Evolutionary conservation across 208 protist genomes (phyloP).

Genomic region (Eutreptiella sp.): DNA sequence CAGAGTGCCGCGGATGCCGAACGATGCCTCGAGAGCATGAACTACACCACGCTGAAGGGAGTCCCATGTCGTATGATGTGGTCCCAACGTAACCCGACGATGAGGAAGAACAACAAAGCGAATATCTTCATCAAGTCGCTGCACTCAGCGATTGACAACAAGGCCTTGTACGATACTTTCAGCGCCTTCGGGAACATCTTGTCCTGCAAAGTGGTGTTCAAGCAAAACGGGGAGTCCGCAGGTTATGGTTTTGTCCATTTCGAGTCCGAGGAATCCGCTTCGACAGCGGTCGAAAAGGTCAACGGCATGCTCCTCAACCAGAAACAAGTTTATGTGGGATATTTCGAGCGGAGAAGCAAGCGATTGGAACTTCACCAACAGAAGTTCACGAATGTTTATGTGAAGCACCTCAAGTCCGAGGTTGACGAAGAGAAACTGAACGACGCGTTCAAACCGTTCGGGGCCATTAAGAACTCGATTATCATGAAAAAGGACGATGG

Average conservation of each 20-base stretch:
- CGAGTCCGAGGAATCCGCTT: constrained; percentile 88
- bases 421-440: constrained; percentile 80
- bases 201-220: constrained; percentile 92
- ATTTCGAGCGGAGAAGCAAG: constrained; percentile 90
- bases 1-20: constrained; percentile 89
- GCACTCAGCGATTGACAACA: constrained; percentile 89
- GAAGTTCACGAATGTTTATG: constrained; percentile 97
- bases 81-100: constrained; percentile 94
- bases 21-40: constrained; percentile 94
- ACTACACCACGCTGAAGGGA: constrained; percentile 87
- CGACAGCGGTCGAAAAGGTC: constrained; percentile 89
- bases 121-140: constrained; percentile 99
- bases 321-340: constrained; percentile 77
- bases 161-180: constrained; percentile 94
- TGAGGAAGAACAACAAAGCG: constrained; percentile 86
- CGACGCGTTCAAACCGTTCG: constrained; percentile 86
- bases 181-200: constrained; percentile 93
- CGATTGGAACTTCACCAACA: constrained; percentile 74
- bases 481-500: constrained; percentile 50
- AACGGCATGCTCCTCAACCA: constrained; percentile 88
- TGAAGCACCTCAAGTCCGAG: constrained; percentile 90
- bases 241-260: constrained; percentile 99
- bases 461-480: constrained; percentile 68
- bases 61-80: constrained; percentile 98
- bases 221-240: constrained; percentile 78